Conservation (phyloP, 345 rosid species). For the Camelina neglecta region DNA sequence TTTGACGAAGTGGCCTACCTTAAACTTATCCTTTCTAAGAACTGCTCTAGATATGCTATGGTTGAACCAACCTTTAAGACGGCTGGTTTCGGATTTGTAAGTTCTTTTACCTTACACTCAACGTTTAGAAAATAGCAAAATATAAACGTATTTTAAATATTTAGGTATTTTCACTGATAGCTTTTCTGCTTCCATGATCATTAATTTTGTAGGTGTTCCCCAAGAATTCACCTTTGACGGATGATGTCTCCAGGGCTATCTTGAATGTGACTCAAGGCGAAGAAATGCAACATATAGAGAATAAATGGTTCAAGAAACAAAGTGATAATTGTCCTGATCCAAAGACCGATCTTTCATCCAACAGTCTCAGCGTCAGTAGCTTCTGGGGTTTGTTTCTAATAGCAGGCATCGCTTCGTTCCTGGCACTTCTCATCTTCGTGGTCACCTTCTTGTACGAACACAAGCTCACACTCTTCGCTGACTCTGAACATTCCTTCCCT, state of each 20-base stretch:
- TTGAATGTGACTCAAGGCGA: slow-evolving; percentile 50
- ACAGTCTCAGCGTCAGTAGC: slow-evolving; percentile 47
- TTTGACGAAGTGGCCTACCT: slow-evolving; percentile 49
- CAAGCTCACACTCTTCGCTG: slow-evolving; percentile 5
- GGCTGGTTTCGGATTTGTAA: slow-evolving; percentile 54
- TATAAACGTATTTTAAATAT: background rate
- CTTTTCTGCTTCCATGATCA: background rate
- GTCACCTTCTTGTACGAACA: slow-evolving; percentile 36
- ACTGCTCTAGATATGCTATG: slow-evolving; percentile 35
- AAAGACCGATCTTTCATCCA: slow-evolving; percentile 21
- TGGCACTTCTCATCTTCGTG: slow-evolving; percentile 41
- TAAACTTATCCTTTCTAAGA: slow-evolving; percentile 29
- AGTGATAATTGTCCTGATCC: slow-evolving; percentile 32
- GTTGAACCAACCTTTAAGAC: slow-evolving; percentile 37
- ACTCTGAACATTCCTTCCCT: slow-evolving; percentile 39
- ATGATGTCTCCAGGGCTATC: slow-evolving; percentile 53
- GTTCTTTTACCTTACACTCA: slow-evolving; percentile 7
- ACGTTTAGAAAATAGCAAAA: background rate
- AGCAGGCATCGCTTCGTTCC: slow-evolving; percentile 45
- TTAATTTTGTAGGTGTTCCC: slow-evolving; percentile 49
- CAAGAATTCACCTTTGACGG: slow-evolving; percentile 45
- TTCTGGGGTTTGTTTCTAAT: slow-evolving; percentile 59
- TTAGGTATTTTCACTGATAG: background rate
- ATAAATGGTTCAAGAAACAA: background rate
- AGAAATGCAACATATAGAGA: slow-evolving; percentile 37